Percentiles rank a stretch among this genome's conserved stretches.
These are phyloP conservation scores for Termitomyces heimii DNA, from an alignment of 768 basidiomycete species.

Conservation along the genomic window DNA sequence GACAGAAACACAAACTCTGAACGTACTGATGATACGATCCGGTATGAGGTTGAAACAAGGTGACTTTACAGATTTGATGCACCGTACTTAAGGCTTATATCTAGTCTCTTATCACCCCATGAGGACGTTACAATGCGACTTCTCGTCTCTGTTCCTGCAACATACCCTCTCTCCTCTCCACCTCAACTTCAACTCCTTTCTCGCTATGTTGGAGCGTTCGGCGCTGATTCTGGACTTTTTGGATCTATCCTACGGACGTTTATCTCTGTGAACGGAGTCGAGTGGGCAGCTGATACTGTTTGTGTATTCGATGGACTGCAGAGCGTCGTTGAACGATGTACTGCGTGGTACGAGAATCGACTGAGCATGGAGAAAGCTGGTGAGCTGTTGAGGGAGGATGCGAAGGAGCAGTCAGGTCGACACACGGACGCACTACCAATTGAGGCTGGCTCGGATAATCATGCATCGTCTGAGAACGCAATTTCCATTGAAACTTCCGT, in stretches of 20 bases:
- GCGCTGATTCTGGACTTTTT: conserved; percentile 68
- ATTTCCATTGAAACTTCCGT: conserved; percentile 8
- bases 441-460: conserved; percentile 1
- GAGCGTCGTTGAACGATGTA: conserved; percentile 60
- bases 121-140: conserved; percentile 46
- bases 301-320: conserved; percentile 89
- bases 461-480: conserved; percentile 6
- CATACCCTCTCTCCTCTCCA: conserved; percentile 63
- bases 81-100: conserved; percentile 18
- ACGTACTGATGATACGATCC: conserved; percentile 33
- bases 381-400: conserved; percentile 52
- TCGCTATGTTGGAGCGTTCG: conserved; percentile 76
- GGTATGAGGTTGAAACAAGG: conserved; percentile 64
- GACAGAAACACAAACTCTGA: conserved; percentile 11
- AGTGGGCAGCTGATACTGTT: conserved; percentile 67
- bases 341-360: conserved; percentile 67
- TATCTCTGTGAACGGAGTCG: conserved; percentile 72
- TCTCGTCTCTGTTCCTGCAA: conserved; percentile 50
- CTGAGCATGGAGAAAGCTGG: conserved; percentile 49
- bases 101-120: conserved; percentile 48
- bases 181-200: conserved; percentile 85
- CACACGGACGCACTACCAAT: conserved; percentile 1
- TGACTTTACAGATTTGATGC: conserved; percentile 28
- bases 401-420: conserved; percentile 19
- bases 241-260: conserved; percentile 74